phyloP scores from a whole-genome alignment of 129 eudicot genomes.

The Artemisia tridentata region DNA sequence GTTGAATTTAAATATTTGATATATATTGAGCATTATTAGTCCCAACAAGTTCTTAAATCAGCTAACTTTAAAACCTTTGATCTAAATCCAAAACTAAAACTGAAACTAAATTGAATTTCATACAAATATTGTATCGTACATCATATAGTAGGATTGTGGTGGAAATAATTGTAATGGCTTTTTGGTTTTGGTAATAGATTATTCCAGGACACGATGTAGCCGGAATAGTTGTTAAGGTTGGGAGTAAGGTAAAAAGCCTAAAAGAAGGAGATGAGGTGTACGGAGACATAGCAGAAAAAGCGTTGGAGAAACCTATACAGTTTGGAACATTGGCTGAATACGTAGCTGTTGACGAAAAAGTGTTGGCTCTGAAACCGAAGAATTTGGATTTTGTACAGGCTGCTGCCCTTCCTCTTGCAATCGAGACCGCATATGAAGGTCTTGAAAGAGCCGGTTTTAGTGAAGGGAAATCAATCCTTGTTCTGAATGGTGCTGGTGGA shows the following conservation, averaged over 20 bases:
- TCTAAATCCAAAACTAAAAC: neutral
- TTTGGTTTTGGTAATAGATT: conserved; percentile 41
- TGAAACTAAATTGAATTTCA: neutral
- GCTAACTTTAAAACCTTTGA: neutral
- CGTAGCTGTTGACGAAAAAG: conserved; percentile 79
- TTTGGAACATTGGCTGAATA: conserved; percentile 84
- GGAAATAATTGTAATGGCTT: neutral
- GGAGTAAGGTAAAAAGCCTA: conserved; percentile 65
- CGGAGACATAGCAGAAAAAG: conserved; percentile 63
- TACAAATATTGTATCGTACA: neutral
- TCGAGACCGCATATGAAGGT: conserved; percentile 86
- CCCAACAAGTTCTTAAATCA: neutral
- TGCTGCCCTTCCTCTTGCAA: conserved; percentile 80
- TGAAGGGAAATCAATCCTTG: conserved; percentile 76
- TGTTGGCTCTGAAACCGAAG: conserved; percentile 71
- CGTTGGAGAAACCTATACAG: conserved; percentile 58
- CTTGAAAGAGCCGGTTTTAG: conserved; percentile 70
- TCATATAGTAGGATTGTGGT: neutral
- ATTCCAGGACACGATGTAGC: conserved; percentile 89
- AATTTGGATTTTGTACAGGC: conserved; percentile 65
- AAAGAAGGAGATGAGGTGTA: conserved; percentile 94
- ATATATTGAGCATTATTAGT: neutral
- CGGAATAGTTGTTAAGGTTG: conserved; percentile 86
- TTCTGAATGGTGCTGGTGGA: conserved; percentile 88
- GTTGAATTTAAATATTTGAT: neutral